These are phyloP conservation scores for Trichoderma oligosporum DNA, from an alignment of 2,329 filamentous ascomycete species.

Conservation along the genomic window DNA sequence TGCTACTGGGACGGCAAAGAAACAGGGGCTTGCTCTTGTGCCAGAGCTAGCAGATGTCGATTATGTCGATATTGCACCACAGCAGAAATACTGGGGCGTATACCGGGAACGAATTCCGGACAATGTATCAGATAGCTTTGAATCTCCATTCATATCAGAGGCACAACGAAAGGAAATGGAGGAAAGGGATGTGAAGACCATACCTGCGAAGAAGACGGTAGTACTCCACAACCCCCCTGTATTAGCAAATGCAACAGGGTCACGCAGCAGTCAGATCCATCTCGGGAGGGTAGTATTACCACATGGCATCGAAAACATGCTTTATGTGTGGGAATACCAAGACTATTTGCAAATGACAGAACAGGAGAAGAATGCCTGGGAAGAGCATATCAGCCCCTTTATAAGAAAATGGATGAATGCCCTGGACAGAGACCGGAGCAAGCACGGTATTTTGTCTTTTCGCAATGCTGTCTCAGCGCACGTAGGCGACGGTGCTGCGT, in stretches of 20 bases:
- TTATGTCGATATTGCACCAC: background rate
- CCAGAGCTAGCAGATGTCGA: background rate
- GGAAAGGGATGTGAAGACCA: background rate
- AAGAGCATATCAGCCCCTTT: background rate
- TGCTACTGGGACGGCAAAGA: background rate
- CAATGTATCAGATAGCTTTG: background rate
- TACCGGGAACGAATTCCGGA: background rate
- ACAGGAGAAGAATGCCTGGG: background rate
- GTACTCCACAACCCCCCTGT: background rate
- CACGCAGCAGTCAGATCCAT: background rate
- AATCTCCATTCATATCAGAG: background rate
- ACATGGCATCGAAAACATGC: background rate
- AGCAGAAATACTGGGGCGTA: conserved; percentile 2
- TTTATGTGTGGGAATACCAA: background rate
- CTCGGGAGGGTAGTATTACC: background rate
- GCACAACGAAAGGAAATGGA: background rate
- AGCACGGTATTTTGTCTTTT: conserved; percentile 3
- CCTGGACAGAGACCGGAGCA: background rate
- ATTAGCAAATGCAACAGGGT: background rate
- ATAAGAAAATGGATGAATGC: background rate
- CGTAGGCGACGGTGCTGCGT: background rate
- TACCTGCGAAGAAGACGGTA: background rate
- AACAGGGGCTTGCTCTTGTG: background rate
- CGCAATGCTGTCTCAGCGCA: background rate
- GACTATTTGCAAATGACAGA: background rate